Percentiles rank a stretch among this genome's conserved stretches.
Conservation (phyloP, 768 basidiomycete species). For the Cystobasidium tubakii region DNA sequence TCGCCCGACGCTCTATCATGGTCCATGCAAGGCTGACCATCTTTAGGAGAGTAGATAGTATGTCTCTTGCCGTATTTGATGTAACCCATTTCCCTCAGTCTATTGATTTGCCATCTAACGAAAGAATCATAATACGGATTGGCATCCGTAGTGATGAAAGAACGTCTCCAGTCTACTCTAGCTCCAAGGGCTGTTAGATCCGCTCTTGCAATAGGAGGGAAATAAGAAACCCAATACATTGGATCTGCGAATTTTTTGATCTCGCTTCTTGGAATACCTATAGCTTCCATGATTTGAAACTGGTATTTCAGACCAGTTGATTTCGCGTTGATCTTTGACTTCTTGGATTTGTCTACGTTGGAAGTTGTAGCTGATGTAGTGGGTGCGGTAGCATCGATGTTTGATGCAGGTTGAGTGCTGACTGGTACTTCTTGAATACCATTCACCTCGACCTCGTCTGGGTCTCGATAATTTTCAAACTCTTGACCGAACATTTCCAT, state of each 20-base stretch:
- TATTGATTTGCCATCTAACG: conserved; percentile 97
- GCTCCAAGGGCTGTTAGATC: conserved; percentile 87
- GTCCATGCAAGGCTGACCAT: conserved; percentile 99
- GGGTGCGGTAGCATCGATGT: conserved; percentile 51
- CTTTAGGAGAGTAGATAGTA: conserved; percentile 97
- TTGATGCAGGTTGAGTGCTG: conserved; percentile 47
- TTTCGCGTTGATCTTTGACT: conserved; percentile 89
- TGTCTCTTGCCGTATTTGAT: conserved; percentile 98
- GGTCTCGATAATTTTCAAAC: conserved; percentile 63
- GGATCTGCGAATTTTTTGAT: conserved; percentile 97
- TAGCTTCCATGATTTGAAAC: conserved; percentile 69
- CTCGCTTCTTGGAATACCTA: conserved; percentile 71
- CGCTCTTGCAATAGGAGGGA: conserved; percentile 82
- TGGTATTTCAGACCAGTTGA: conserved; percentile 90
- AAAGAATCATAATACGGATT: conserved; percentile 98
- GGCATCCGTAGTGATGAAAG: conserved; percentile 85
- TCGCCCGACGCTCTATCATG: conserved; percentile 95
- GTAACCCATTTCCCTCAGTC: conserved; percentile 74
- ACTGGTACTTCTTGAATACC: conserved; percentile 47
- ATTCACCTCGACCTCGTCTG: conserved; percentile 51
- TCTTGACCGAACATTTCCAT: conserved; percentile 90
- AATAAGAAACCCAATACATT: conserved; percentile 83
- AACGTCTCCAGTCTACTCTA: conserved; percentile 92
- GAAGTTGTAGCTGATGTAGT: conserved; percentile 45
- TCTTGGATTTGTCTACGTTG: conserved; percentile 71